phyloP scores from a whole-genome alignment of 2,329 filamentous ascomycete genomes.

The Sordariomycetes sp. region DNA sequence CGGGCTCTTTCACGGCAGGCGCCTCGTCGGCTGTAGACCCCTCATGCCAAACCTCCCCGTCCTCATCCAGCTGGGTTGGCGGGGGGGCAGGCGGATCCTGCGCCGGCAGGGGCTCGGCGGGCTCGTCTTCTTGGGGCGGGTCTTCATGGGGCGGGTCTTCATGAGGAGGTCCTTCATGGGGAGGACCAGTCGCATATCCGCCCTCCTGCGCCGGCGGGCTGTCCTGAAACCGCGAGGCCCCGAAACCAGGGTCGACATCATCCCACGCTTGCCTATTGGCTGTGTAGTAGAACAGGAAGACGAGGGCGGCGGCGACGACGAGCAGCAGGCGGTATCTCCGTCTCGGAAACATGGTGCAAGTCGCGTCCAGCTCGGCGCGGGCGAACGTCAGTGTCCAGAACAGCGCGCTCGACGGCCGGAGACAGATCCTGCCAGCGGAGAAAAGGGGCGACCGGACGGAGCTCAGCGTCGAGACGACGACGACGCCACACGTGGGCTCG shows the following conservation, averaged over 20 bases:
- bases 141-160: too few relatives aligned
- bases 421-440: neutral
- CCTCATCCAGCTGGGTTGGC: neutral
- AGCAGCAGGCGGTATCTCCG: conserved; percentile 53
- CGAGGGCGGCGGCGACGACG: conserved; percentile 40
- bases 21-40: neutral
- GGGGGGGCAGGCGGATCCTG: too few relatives aligned
- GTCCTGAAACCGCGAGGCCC: neutral
- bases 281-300: conserved; percentile 43
- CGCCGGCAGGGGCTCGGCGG: too few relatives aligned
- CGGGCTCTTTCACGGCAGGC: conserved; percentile 1
- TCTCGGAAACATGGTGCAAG: neutral
- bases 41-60: neutral
- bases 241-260: neutral
- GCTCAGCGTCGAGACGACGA: neutral
- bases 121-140: too few relatives aligned
- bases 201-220: neutral
- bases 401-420: neutral
- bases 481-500: neutral
- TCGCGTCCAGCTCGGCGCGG: neutral
- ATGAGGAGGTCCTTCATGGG: neutral
- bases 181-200: neutral
- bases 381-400: neutral
- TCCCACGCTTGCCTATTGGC: conserved; percentile 25
- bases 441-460: neutral